Base-by-base conservation (phyloP, 2,329 filamentous ascomycete species). In the Xylariaceae sp. region DNA sequence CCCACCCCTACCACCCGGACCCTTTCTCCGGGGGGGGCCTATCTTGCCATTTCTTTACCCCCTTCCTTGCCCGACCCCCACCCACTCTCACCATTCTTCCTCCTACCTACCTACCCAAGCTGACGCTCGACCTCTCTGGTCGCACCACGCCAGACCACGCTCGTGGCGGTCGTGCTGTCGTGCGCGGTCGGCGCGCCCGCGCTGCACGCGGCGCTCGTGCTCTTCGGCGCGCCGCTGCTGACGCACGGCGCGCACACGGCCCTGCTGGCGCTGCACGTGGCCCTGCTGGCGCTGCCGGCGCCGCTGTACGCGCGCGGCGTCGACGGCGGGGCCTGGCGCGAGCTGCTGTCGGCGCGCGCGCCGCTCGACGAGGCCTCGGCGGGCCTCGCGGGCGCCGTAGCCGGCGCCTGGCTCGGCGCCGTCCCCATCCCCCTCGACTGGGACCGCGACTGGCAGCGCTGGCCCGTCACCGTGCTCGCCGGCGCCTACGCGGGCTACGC, bases 371-470 rank as follows among this genome's bases (percentile, higher is more conserved):
- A 89, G 54, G 77, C 85, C 0, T 92, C 87, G 61, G 90, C 88
- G 3, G 86, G 77, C 2, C 70, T 86, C 8, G 59, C 89, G n/a
- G 92, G 92, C 5, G 79, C 78, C 0, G 65, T 82, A 17, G 50
- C 90, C 1, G 92, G 92, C 5, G 87, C 86, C 25, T 96, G 92
- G 92, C 64, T 94, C 26, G 92, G 92, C 3, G 92, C 92, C 6
- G 77, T 96, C 33, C 92, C 93, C 0, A 96, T 98, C 48, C 92
- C 92, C 2, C 66, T 98, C 46, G 92, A 98, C 58, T 96, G 90
- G 90, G 92, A 98, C 58, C 79, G 92, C n/a, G 88, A 94, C 49
- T 98, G 92, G 92, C 92, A 98, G 73, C 85, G 82, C 58, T 98
- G 90, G 84, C 92, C 92, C 0, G 81, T 96, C 30, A 98, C 92